Evolutionary conservation across 2,329 filamentous ascomycete genomes (phyloP).

Genomic region (Trichoderma semiorbis): DNA sequence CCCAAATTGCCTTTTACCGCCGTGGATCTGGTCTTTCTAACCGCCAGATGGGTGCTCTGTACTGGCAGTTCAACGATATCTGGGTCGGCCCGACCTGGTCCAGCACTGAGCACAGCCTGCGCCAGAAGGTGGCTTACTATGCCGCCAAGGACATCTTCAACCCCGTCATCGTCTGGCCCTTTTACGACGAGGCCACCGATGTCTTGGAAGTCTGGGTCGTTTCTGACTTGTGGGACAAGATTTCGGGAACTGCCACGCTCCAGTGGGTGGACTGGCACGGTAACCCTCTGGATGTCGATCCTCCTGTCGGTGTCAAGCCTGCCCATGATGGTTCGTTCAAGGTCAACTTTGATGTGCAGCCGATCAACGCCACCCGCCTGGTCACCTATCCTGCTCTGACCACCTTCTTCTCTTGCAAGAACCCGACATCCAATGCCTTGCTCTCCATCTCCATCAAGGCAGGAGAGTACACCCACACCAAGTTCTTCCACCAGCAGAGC

Average conservation of each 20-base stretch:
- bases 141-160: slow-evolving; percentile 55
- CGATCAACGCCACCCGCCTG: slow-evolving; percentile 17
- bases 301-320: neutral
- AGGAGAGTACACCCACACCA: slow-evolving; percentile 15
- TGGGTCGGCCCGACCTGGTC: slow-evolving; percentile 64
- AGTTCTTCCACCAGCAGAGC: slow-evolving; percentile 16
- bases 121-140: slow-evolving; percentile 63
- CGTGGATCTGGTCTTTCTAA: slow-evolving; percentile 55
- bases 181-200: slow-evolving; percentile 9
- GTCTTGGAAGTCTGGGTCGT: slow-evolving; percentile 18
- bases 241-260: slow-evolving; percentile 12
- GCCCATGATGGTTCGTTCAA: neutral
- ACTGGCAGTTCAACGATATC: slow-evolving; percentile 64
- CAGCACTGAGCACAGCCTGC: slow-evolving; percentile 58
- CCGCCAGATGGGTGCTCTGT: slow-evolving; percentile 56
- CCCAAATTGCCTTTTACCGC: slow-evolving; percentile 59
- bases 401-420: slow-evolving; percentile 13
- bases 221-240: slow-evolving; percentile 19
- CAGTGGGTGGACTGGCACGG: slow-evolving; percentile 20
- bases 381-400: neutral
- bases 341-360: slow-evolving; percentile 17
- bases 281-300: slow-evolving; percentile 10
- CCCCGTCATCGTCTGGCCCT: slow-evolving; percentile 51
- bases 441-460: neutral
- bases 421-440: neutral